Percentiles rank a stretch among this genome's conserved stretches.
phyloP scores from a whole-genome alignment of 768 basidiomycete genomes.

The Termitomyces sp. region DNA sequence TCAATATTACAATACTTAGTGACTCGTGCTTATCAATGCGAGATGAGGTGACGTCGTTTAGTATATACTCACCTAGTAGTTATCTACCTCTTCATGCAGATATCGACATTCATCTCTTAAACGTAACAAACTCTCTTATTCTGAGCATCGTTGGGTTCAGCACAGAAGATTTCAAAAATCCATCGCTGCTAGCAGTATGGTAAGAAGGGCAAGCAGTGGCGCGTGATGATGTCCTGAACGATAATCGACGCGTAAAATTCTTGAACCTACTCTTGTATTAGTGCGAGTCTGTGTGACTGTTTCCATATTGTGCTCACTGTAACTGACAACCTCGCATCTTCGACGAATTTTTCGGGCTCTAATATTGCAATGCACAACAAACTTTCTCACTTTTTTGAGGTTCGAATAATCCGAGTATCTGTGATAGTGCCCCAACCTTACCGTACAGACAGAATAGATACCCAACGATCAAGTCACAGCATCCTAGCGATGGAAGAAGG shows the following conservation, averaged over 20 bases:
- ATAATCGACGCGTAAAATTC: neutral
- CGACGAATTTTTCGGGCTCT: neutral
- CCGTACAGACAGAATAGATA: conserved; percentile 31
- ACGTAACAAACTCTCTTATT: neutral
- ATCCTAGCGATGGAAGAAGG: conserved; percentile 51
- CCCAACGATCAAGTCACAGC: conserved; percentile 31
- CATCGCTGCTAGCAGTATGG: too few relatives aligned
- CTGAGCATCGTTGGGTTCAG: neutral
- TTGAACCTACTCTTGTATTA: neutral
- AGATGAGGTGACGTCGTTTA: neutral
- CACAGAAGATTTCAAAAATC: too few relatives aligned
- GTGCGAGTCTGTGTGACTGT: neutral
- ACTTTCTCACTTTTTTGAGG: conserved; percentile 13
- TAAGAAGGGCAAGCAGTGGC: neutral
- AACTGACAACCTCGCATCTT: neutral
- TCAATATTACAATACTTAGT: neutral
- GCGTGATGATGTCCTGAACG: neutral
- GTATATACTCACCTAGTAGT: too few relatives aligned
- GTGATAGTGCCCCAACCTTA: neutral
- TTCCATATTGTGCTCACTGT: neutral
- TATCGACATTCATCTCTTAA: too few relatives aligned
- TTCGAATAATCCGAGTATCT: conserved; percentile 4
- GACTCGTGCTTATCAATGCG: neutral
- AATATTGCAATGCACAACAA: conserved; percentile 10
- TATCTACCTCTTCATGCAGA: too few relatives aligned